Percentiles rank a stretch among this genome's conserved stretches.
These are phyloP conservation scores for Trichoderma koningiopsis DNA, from an alignment of 2,329 filamentous ascomycete genomes.

Conservation along the genomic window DNA sequence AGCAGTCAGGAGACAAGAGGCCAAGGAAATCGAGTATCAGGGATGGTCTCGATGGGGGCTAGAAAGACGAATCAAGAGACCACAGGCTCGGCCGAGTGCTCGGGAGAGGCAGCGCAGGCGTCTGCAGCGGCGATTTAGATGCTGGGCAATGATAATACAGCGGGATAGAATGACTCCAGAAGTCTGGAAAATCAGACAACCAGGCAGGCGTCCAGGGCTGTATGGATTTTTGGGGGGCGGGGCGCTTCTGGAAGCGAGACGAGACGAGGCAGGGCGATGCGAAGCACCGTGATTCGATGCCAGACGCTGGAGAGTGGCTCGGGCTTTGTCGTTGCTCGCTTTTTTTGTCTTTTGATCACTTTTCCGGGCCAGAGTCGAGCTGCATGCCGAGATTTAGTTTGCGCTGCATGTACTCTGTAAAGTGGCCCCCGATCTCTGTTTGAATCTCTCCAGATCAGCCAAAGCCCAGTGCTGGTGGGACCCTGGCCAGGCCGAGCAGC, in stretches of 20 bases:
- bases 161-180: neutral
- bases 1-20: slow-evolving; percentile 18
- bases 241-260: slow-evolving; percentile 16
- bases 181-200: slow-evolving; percentile 6
- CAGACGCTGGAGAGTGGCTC: neutral
- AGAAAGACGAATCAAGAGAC: neutral
- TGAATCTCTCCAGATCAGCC: neutral
- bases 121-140: neutral
- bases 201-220: slow-evolving; percentile 8
- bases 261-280: slow-evolving; percentile 5
- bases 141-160: neutral
- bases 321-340: neutral
- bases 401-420: neutral
- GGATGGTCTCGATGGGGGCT: slow-evolving; percentile 11
- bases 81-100: slow-evolving; percentile 3
- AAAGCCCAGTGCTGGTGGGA: neutral
- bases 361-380: neutral
- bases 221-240: slow-evolving; percentile 5
- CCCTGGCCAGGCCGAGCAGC: neutral
- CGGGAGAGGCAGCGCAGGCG: neutral
- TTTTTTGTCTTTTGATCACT: neutral
- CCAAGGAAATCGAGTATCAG: slow-evolving; percentile 6
- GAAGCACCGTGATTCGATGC: neutral
- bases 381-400: slow-evolving; percentile 6
- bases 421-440: slow-evolving; percentile 9